Evolutionary conservation across 1,139 yeast species (phyloP), one percentile per base, ranked within the genome.

Genomic region (Protomyces arabidopsidicola): DNA sequence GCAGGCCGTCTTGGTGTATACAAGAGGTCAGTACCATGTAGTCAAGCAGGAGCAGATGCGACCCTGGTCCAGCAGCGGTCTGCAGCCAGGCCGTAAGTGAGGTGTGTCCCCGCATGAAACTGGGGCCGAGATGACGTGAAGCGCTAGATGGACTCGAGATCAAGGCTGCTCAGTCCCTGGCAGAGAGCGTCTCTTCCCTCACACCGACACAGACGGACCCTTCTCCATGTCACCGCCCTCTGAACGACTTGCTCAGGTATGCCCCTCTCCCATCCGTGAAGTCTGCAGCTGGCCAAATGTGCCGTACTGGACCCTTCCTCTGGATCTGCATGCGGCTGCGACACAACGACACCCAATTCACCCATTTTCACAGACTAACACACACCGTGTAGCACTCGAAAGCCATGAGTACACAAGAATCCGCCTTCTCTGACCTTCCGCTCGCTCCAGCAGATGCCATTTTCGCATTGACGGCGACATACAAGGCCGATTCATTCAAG

Each of bases 381-480:
- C 48, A 18, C 6, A 16, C 20, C 14, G 3, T 42, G 12, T 42
- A 42, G 48, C 48, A 42, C 48, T 10, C 48, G 10, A 42, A 42
- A 42, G 48, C 48, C 20, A 42, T 18, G 24, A 42, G 48, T 42
- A 42, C 20, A 18, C 48, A 42, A 18, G 56, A 58, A 34, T 58
- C 62, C 5, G 53, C 53, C 62, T 65, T 65, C 53, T 60, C 54
- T 9, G 57, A 67, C 31, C 75, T 75, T 18, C 68, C 70, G 9
- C 67, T 68, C n/a, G 73, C 75, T 16, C 78, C 79, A 18, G 72
- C 77, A 9, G 81, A 78, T 68, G 75, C 79, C 61, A 72, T 78
- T 66, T 93, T 93, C 72, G 96, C 89, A 35, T 82, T 93, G 69
- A 88, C 87, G 74, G 93, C 90, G 69, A 82, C 84, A 67, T 88